These are phyloP conservation scores for Ophiostoma piceae DNA, from an alignment of 2,329 filamentous ascomycete genomes.

Conservation along the genomic window DNA sequence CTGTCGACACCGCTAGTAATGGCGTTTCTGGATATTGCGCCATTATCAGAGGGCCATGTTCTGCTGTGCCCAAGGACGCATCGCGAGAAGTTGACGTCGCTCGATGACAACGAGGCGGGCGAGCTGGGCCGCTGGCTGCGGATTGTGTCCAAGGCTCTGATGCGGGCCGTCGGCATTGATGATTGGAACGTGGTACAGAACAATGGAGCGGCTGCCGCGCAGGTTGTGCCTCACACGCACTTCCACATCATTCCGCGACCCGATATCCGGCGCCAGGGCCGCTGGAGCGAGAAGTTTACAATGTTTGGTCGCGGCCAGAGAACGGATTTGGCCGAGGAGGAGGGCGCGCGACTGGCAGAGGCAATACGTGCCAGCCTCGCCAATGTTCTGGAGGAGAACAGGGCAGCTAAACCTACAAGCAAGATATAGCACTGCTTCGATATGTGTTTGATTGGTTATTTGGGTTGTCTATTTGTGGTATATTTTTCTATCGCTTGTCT, in stretches of 20 bases:
- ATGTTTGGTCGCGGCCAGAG: conserved; percentile 75
- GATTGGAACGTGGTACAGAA: conserved; percentile 99
- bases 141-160: conserved; percentile 65
- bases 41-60: conserved; percentile 75
- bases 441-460: neutral
- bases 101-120: conserved; percentile 56
- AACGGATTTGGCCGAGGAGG: conserved; percentile 71
- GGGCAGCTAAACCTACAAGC: neutral
- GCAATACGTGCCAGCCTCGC: conserved; percentile 17
- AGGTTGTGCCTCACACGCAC: conserved; percentile 90
- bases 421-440: neutral
- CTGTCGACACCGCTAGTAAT: conserved; percentile 72
- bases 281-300: conserved; percentile 62
- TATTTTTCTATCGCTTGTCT: neutral
- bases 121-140: conserved; percentile 66
- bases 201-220: conserved; percentile 81
- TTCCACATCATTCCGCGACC: conserved; percentile 91
- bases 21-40: conserved; percentile 91
- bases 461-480: neutral
- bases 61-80: conserved; percentile 75
- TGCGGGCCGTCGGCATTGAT: conserved; percentile 60
- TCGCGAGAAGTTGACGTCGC: conserved; percentile 69
- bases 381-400: neutral
- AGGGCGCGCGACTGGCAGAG: conserved; percentile 55
- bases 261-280: conserved; percentile 52